A percentile compares a stretch with the other conserved stretches of the same genome.
Evolutionary conservation across 805 yeast species (phyloP).

Genomic region (Candida verbasci): DNA sequence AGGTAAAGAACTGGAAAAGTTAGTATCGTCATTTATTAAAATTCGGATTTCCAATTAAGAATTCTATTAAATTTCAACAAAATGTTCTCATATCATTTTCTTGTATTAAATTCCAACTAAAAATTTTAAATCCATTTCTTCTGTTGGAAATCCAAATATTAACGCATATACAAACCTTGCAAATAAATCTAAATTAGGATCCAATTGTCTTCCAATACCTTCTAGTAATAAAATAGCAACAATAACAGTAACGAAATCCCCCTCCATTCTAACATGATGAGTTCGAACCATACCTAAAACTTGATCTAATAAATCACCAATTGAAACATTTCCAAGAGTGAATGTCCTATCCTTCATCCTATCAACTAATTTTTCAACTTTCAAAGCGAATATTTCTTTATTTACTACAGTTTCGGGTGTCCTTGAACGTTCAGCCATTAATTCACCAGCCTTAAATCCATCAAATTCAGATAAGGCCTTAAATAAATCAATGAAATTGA

Average conservation of each 20-base stretch:
- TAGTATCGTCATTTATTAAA: constrained; percentile 14
- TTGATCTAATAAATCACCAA: constrained; percentile 84
- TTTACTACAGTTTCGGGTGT: constrained; percentile 91
- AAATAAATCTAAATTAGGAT: constrained; percentile 89
- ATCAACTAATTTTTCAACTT: constrained; percentile 79
- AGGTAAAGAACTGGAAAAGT: constrained; percentile 62
- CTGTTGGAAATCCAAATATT: constrained; percentile 39
- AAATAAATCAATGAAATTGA: constrained; percentile 85
- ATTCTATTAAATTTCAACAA: too few species aligned
- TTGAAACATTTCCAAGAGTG: constrained; percentile 84
- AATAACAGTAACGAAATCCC: constrained; percentile 93
- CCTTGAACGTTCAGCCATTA: constrained; percentile 91
- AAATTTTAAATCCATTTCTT: constrained; percentile 9
- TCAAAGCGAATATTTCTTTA: constrained; percentile 78
- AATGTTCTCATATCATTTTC: too few species aligned
- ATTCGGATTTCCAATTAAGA: too few species aligned
- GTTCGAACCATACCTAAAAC: constrained; percentile 86
- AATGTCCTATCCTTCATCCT: constrained; percentile 84
- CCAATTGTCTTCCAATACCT: constrained; percentile 92
- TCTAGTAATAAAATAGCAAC: constrained; percentile 87
- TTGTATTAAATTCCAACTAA: constrained; percentile 2
- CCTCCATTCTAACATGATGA: constrained; percentile 97
- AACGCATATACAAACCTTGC: constrained; percentile 80
- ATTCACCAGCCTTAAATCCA: constrained; percentile 90
- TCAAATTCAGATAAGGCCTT: constrained; percentile 86